Conservation (phyloP, 2,329 filamentous ascomycete genomes). For the Hymenoscyphus infarciens region DNA sequence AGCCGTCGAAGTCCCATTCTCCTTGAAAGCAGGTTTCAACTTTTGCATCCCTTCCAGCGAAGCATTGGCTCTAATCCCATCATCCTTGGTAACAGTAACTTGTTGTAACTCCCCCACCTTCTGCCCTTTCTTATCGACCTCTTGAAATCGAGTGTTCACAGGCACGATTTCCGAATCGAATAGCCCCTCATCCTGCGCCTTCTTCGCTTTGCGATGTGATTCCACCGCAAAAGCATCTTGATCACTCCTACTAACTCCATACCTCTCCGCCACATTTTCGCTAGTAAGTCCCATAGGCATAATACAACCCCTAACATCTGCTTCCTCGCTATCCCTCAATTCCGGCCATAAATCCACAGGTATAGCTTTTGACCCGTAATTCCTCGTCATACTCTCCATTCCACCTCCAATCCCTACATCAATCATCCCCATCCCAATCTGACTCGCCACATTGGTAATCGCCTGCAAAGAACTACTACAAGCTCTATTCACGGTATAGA, state of each 20-base stretch:
- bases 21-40: conserved; percentile 82
- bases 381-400: conserved; percentile 95
- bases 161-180: conserved; percentile 80
- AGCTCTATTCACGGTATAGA: conserved; percentile 86
- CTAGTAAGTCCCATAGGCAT: conserved; percentile 92
- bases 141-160: conserved; percentile 67
- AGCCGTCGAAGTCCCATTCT: conserved; percentile 73
- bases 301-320: conserved; percentile 78
- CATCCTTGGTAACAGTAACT: conserved; percentile 71
- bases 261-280: conserved; percentile 81
- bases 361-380: conserved; percentile 83
- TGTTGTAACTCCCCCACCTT: conserved; percentile 53
- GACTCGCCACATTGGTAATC: conserved; percentile 69
- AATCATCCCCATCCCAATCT: conserved; percentile 72
- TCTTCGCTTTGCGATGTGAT: conserved; percentile 69
- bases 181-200: conserved; percentile 63
- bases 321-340: conserved; percentile 58
- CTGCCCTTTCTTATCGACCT: conserved; percentile 58
- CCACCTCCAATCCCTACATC: conserved; percentile 76
- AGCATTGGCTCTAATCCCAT: conserved; percentile 71
- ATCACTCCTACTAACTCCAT: conserved; percentile 68
- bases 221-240: conserved; percentile 80
- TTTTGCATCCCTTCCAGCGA: conserved; percentile 67
- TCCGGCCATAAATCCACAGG: conserved; percentile 77
- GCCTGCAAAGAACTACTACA: conserved; percentile 77